Evolutionary conservation across 495 filamentous ascomycete genomes (phyloP).

Genomic region (Schizothecium vesticola): DNA sequence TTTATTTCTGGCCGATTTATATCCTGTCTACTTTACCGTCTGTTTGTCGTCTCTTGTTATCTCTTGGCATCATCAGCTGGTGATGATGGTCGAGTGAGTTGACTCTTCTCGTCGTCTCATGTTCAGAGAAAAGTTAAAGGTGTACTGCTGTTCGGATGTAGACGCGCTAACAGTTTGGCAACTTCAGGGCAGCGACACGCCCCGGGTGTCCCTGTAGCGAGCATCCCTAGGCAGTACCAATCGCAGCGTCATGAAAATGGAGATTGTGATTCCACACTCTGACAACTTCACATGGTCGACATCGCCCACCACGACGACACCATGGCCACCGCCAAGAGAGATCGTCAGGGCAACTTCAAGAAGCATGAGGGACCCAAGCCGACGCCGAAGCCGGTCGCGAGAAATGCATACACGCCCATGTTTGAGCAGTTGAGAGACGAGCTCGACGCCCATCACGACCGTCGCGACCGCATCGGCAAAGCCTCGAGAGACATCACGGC

Average conservation of each 20-base stretch:
- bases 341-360: constrained; percentile 53
- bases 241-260: constrained; percentile 1
- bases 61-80: not conserved
- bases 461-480: constrained; percentile 84
- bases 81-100: not conserved
- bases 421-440: constrained; percentile 82
- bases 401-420: constrained; percentile 61
- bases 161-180: not conserved
- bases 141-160: not conserved
- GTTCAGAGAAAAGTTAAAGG: not conserved
- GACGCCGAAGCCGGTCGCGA: constrained; percentile 23
- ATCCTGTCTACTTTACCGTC: not conserved
- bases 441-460: constrained; percentile 90
- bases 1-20: not conserved
- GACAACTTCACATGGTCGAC: not conserved
- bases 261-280: not conserved
- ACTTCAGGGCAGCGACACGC: not conserved
- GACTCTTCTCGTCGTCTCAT: not conserved
- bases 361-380: constrained; percentile 28
- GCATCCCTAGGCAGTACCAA: constrained; percentile 1
- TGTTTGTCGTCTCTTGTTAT: not conserved
- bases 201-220: constrained; percentile 12
- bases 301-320: not conserved
- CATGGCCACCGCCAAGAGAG: constrained; percentile 51
- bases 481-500: constrained; percentile 86